Percentiles rank a stretch among this genome's conserved stretches.
Evolutionary conservation across 2,329 filamentous ascomycete species (phyloP).

Genomic region (Hymenoscyphus albidus): DNA sequence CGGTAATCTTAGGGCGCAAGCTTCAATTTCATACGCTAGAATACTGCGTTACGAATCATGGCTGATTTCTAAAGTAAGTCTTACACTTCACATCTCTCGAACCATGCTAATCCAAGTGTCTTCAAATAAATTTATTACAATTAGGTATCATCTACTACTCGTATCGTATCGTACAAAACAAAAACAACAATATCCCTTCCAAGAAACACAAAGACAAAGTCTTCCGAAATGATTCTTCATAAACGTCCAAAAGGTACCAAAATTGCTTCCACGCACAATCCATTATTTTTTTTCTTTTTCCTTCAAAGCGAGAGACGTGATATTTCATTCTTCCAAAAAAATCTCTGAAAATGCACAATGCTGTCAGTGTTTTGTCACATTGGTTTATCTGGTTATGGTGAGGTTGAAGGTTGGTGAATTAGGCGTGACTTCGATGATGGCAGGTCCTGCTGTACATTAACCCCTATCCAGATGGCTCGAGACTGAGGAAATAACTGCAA

Average conservation of each 20-base stretch:
- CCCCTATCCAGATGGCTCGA: too few relatives aligned
- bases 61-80: too few relatives aligned
- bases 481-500: not conserved
- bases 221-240: not conserved
- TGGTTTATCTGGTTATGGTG: slow-evolving; percentile 12
- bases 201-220: not conserved
- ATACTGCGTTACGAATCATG: too few relatives aligned
- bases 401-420: slow-evolving; percentile 28
- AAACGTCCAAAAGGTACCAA: slow-evolving; percentile 1
- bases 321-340: slow-evolving; percentile 5
- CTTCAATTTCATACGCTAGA: too few relatives aligned
- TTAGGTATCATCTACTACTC: slow-evolving; percentile 1
- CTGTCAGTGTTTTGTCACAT: not conserved
- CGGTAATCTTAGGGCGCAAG: too few relatives aligned
- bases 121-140: slow-evolving; percentile 1
- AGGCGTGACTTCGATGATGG: slow-evolving; percentile 35
- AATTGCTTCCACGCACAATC: not conserved
- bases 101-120: not conserved
- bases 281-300: not conserved
- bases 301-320: not conserved
- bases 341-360: not conserved
- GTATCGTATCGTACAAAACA: not conserved
- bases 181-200: slow-evolving; percentile 1
- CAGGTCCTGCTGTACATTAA: slow-evolving; percentile 20
- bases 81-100: not conserved